Evolutionary conservation across 2,329 filamentous ascomycete genomes (phyloP), one percentile per base, ranked within the genome.

Genomic region (Plectosphaerella sp.): DNA sequence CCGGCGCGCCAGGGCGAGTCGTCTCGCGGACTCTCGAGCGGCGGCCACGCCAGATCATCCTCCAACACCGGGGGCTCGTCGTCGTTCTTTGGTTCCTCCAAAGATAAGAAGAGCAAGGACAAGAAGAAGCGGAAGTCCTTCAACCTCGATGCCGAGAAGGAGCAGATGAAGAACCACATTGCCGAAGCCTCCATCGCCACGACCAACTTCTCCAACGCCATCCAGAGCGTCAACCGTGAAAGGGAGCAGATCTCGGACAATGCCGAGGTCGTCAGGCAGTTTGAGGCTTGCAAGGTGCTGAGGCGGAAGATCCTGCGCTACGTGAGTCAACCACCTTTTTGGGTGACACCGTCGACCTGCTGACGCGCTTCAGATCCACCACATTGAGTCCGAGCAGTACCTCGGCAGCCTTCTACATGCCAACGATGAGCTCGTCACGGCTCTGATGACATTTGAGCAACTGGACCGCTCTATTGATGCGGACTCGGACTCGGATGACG

Each of bases 391-490:
- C 9, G 93, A 97, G 64, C 86, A 97, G 63, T 97, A 89, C 78
- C 85, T 99, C 9, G 94, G 93, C 42, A 87, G 90, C 55, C 78
- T 99, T 5, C 84, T 99, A 16, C 90, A 94, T 62, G 92, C 93
- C 58, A 97, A 99, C 62, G 94, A 99, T 62, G 89, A 96, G 69
- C 85, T 99, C n/a, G 89, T 97, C 41, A 87, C 87, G 56, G 91
- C 92, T 2, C 78, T 99, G 52, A 96, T 96, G 83, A 89, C 91
- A 0, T 99, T 91, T 64, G 93, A 97, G 70, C 89, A 97, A 61
- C 82, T 97, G 57, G 93, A 99, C 65, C 85, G 87, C 55, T 91
- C 89, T 47, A 88, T 93, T 57, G 88, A 91, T 58, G 84, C 84
- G 6, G 85, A 88, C 64, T 87, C 83, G 58, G 84, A 88, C 66